Base-by-base conservation (phyloP, 768 basidiomycete genomes). In the Mycena floridula region DNA sequence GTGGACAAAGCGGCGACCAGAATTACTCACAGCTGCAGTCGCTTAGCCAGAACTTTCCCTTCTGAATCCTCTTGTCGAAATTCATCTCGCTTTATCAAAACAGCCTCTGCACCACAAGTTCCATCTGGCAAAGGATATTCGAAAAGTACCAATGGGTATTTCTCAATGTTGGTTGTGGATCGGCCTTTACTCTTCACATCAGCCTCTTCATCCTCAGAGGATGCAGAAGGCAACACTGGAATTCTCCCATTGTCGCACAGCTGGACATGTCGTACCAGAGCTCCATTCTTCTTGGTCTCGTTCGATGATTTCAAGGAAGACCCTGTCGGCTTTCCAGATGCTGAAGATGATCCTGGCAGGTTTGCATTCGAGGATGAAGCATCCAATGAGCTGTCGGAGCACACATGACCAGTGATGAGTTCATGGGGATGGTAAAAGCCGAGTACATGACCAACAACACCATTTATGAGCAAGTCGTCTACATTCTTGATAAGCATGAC, bases 401-500 rank as follows among this genome's bases (percentile, higher is more conserved):
- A n/a, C n/a, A n/a, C n/a, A n/a, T n/a, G 25, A 13, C 18, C 37
- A 5, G 32, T 21, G 21, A n/a, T 28, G 7, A 16, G 11, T 21
- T 16, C 32, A n/a, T n/a, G n/a, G n/a, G n/a, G n/a, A n/a, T n/a
- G n/a, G 41, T 50, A 56, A 59, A 90, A 90, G 13, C 74, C 74
- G 23, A 82, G 50, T n/a, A 90, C 72, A 44, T 72, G 77, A 7
- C 88, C 88, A 63, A 88, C 79, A 32, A 76, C 79, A 4, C 88
- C 88, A 55, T 90, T 90, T 30, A 89, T 89, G 20, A 89, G 72
- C 6, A 69, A 70, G 24, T 85, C 83, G 49, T 86, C 81, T 40
- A 82, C 59, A 56, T 89, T 89, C 70, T 89, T 89, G 65, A 84
- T 79, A 28, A 88, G 65, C 85, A 87, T 88, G 22, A 79, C 77